Evolutionary conservation across 164 flowering plant genomes (phyloP), one percentile per base, ranked within the genome.

Genomic region (Santalum album): DNA sequence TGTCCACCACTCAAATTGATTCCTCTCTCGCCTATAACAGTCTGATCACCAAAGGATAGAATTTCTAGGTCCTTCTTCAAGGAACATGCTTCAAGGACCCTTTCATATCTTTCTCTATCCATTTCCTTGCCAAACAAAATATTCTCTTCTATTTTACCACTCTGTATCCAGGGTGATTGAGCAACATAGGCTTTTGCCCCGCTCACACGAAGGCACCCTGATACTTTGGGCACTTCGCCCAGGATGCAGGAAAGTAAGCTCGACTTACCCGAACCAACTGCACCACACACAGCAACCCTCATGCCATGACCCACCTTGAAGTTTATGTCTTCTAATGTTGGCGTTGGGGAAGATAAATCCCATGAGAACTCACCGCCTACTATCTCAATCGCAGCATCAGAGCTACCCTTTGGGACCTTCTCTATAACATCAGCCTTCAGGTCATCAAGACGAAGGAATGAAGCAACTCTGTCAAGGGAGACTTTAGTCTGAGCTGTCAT

Each of bases 1-100:
- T 86, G 95, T 17, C 97, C 97, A 21, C 97, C 97, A 55, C 97
- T 89, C 69, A 89, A 62, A 64, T 89, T 89, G 65, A 90, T 86
- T 49, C 97, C 95, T 55, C 92, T 75, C 71, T 90, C 95, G 3
- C 97, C 92, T 38, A 90, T 84, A 18, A 82, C 61, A 1, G 95
- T 90, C 61, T 84, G 90, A 68, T 90, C 95, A 10, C 95, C 95
- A 66, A 75, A 73, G 3, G 92, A 49, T 19, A 87, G 69, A 58
- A 87, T 74, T 59, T 87, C 95, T 9, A 90, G 58, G 60, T 90
- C 97, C 72, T 77, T 84, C 67, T 81, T 83, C 54, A 90, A 61
- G 16, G 81, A 64, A 59, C 97, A 90, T 18, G 88, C 86, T 55
- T 83, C 94, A 17, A 90, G 78, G 19, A 85, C 82, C 29, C 58